Percentiles rank a stretch among this genome's conserved stretches.
Conservation (phyloP, 225 moss, liverwort and hornwort genomes). For the Marchantia paleacea region DNA sequence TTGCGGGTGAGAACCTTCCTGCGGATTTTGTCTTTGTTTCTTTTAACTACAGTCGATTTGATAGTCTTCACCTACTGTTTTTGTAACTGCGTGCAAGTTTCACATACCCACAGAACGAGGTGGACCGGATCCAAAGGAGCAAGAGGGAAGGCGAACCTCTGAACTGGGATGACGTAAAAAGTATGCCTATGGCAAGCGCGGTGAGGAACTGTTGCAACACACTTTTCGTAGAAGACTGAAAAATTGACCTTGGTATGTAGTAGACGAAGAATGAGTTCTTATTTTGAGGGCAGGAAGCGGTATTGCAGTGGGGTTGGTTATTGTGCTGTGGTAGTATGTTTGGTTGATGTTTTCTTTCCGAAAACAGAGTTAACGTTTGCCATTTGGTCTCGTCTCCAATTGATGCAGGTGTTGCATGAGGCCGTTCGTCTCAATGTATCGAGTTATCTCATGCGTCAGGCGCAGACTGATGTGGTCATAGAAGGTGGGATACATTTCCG, state of each 20-base stretch:
- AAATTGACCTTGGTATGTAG: no score
- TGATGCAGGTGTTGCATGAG: slow-evolving; percentile 17
- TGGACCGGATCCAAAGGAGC: background rate
- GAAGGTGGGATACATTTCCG: slow-evolving; percentile 9
- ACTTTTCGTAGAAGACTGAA: no score
- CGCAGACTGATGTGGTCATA: slow-evolving; percentile 13
- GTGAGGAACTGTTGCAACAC: background rate
- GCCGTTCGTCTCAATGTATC: slow-evolving; percentile 15
- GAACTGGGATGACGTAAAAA: slow-evolving; percentile 30
- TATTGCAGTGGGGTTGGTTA: no score
- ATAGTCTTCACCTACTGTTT: background rate
- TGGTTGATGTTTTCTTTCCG: no score
- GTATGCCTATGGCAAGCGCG: slow-evolving; percentile 24
- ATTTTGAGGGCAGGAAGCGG: no score
- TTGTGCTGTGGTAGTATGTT: no score
- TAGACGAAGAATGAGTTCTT: no score
- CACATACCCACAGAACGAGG: slow-evolving; percentile 9
- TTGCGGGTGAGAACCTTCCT: slow-evolving; percentile 2
- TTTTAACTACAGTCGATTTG: background rate
- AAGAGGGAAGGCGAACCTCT: slow-evolving; percentile 20
- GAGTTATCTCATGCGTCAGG: slow-evolving; percentile 16
- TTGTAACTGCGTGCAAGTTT: background rate
- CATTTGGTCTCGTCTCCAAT: background rate
- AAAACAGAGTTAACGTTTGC: no score
- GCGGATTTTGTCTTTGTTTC: background rate